Evolutionary conservation across 768 basidiomycete species (phyloP), one percentile per base, ranked within the genome.

Genomic region (Omphalotus guepiniiformis): DNA sequence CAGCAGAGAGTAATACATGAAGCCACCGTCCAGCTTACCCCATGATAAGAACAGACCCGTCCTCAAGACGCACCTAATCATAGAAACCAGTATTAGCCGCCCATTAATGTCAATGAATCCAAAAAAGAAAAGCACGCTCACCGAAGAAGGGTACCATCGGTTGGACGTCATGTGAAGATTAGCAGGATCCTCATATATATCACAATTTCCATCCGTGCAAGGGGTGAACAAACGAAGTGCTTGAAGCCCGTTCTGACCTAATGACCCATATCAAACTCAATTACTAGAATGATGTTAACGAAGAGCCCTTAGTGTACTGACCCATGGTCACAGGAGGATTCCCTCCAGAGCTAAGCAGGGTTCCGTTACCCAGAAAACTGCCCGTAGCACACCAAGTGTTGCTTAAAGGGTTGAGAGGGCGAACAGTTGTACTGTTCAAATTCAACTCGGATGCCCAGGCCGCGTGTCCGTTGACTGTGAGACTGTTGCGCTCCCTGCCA

Each of bases 341-440:
- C n/a, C 30, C 30, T 32, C 30, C 38, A 9, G n/a, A 39, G 11
- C 72, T 74, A 27, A 76, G 56, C 75, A 74, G 79, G 3, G 72
- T 75, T 9, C 79, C 78, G 55, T 80, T 76, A 0, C 69, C 76
- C 13, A 77, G 59, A 2, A 72, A 70, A 9, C 30, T 32, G 9
- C 30, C 30, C n/a, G 30, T 32, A n/a, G 30, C 54, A 38, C 52
- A 55, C 42, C 49, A 55, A 4, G 42, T 44, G 39, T 55, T 18
- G 50, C 12, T 23, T 39, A 16, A 8, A 32, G 47, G 9, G 41
- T 50, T 25, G 9, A 39, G 19, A 39, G 38, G 9, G n/a, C 38
- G 15, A n/a, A 39, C 38, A 8, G 8, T 39, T 38, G 59, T 50
- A 22, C 51, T 58, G 28, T 38, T 35, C 3, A 63, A 43, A 44